Conservation (phyloP, 1,284 basidiomycete species). For the Ustilago shanxiensis region DNA sequence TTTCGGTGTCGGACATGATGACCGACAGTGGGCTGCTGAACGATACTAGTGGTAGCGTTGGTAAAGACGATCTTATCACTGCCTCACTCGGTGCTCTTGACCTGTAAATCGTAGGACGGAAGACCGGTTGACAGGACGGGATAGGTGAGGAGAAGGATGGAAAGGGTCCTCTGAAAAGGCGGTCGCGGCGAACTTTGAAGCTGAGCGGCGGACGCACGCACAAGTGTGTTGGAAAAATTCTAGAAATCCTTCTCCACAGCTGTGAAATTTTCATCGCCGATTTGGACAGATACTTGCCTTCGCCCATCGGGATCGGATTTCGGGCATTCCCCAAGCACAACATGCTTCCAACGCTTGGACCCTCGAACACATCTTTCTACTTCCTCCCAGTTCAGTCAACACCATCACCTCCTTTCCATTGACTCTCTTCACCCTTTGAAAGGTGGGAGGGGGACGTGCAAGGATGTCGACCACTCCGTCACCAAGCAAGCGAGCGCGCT, state of each 20-base stretch:
- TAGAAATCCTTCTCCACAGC: conserved; percentile 18
- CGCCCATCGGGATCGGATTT: not conserved
- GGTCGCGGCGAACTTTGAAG: conserved; percentile 8
- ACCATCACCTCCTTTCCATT: not conserved
- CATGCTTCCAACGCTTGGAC: conserved; percentile 18
- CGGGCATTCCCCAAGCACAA: conserved; percentile 5
- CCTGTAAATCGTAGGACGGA: too few relatives aligned
- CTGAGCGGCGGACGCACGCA: not conserved
- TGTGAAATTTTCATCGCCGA: conserved; percentile 45
- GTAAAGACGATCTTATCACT: not conserved
- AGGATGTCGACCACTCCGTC: conserved; percentile 41
- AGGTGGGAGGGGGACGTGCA: not conserved
- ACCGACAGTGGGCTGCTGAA: not conserved
- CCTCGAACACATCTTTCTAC: too few relatives aligned
- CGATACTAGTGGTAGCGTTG: not conserved
- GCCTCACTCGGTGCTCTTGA: too few relatives aligned
- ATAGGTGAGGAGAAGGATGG: conserved; percentile 7
- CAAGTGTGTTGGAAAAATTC: conserved; percentile 32
- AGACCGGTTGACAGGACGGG: not conserved
- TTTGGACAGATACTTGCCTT: too few relatives aligned
- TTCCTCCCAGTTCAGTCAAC: too few relatives aligned
- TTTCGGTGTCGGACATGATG: conserved; percentile 22
- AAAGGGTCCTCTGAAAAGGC: conserved; percentile 4
- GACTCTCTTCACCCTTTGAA: not conserved
- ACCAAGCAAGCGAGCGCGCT: conserved; percentile 34